Conservation (phyloP, 768 basidiomycete species). For the Mycena latifolia region DNA sequence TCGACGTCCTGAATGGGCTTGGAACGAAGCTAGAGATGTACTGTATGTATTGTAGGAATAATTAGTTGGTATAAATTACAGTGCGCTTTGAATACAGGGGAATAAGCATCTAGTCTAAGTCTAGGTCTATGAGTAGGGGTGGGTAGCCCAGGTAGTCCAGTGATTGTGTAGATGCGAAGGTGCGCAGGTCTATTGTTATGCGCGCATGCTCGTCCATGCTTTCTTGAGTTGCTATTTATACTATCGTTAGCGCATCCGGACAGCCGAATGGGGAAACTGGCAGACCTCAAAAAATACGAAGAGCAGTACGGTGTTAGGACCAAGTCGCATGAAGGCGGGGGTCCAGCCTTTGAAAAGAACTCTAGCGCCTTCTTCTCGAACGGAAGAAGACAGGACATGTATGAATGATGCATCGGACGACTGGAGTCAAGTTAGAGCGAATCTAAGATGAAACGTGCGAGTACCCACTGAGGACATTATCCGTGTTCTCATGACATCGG, state of each 20-base stretch:
- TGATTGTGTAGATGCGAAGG: constrained; percentile 9
- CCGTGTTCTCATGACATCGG: constrained; percentile 81
- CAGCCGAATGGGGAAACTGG: background rate
- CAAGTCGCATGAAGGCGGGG: constrained; percentile 86
- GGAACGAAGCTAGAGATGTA: background rate
- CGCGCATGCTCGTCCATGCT: constrained; percentile 57
- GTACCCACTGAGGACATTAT: constrained; percentile 80
- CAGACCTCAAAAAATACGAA: constrained; percentile 87
- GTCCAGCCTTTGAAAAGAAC: constrained; percentile 94
- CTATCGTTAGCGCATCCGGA: constrained; percentile 11
- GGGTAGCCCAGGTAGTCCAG: constrained; percentile 10
- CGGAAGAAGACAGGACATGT: constrained; percentile 67
- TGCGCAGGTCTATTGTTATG: constrained; percentile 26
- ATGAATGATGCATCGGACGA: constrained; percentile 61
- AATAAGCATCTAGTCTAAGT: constrained; percentile 24
- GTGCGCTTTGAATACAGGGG: constrained; percentile 8
- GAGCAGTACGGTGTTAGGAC: constrained; percentile 86
- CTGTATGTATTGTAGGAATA: constrained; percentile 5
- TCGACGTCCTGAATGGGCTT: background rate
- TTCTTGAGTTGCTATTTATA: constrained; percentile 75
- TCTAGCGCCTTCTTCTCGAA: constrained; percentile 78
- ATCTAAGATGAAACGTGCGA: background rate
- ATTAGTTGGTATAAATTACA: constrained; percentile 25
- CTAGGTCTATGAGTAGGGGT: constrained; percentile 9
- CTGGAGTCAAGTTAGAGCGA: constrained; percentile 49